A percentile compares a stretch with the other conserved stretches of the same genome.
Conservation (phyloP, 2,329 filamentous ascomycete genomes). For the Emmonsia crescens region DNA sequence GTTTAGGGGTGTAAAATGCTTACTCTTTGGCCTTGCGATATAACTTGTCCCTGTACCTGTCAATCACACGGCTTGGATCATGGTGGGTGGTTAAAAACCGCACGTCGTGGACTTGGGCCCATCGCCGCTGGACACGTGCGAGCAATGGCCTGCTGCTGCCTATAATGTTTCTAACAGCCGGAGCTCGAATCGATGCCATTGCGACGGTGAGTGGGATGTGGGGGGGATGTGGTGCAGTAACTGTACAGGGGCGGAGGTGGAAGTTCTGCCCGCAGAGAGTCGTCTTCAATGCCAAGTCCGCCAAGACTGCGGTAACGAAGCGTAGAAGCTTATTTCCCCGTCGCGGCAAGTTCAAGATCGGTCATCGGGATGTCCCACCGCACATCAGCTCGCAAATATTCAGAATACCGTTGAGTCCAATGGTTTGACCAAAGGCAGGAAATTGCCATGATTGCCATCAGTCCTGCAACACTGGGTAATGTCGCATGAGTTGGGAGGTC, state of each 20-base stretch:
- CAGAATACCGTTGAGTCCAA: too few relatives aligned
- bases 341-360: too few relatives aligned
- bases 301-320: background rate
- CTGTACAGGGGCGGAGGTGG: background rate
- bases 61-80: slow-evolving; percentile 52
- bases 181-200: slow-evolving; percentile 9
- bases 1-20: background rate
- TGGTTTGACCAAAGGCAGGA: too few relatives aligned
- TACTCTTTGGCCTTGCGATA: slow-evolving; percentile 64
- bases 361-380: too few relatives aligned
- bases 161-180: slow-evolving; percentile 8
- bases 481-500: too few relatives aligned
- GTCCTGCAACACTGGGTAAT: too few relatives aligned
- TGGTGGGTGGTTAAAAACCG: slow-evolving; percentile 77
- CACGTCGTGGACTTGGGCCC: slow-evolving; percentile 86
- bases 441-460: too few relatives aligned
- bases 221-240: background rate
- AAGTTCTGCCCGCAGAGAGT: background rate
- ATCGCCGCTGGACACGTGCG: slow-evolving; percentile 53
- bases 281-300: background rate
- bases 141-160: slow-evolving; percentile 1
- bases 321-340: too few relatives aligned
- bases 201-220: background rate
- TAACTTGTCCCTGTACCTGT: slow-evolving; percentile 83
- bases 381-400: too few relatives aligned